Evolutionary conservation across 495 filamentous ascomycete species (phyloP).

Genomic region (Hypoxylon lienhwacheense): DNA sequence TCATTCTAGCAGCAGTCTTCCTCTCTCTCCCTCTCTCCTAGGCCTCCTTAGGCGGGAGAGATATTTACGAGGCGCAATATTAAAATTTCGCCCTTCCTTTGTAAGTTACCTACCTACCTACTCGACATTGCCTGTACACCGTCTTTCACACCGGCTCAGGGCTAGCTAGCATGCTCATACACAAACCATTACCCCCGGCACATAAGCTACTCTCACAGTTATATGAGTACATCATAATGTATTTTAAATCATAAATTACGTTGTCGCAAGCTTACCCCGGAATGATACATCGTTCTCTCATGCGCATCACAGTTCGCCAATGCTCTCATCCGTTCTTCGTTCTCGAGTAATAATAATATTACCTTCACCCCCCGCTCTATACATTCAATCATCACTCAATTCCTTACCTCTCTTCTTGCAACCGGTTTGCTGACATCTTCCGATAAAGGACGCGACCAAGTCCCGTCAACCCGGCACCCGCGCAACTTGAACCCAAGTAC

Average conservation of each 20-base stretch:
- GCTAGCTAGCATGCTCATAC: constrained; percentile 17
- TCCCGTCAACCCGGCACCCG: constrained; percentile 37
- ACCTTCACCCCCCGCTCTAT: constrained; percentile 3
- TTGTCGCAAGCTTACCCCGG: constrained; percentile 36
- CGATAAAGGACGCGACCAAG: constrained; percentile 27
- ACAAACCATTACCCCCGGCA: constrained; percentile 33
- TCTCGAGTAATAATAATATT: constrained; percentile 5
- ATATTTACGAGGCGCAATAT: constrained; percentile 34
- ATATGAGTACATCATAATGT: constrained; percentile 25
- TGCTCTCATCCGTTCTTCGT: constrained; percentile 11
- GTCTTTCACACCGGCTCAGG: constrained; percentile 17
- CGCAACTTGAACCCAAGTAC: constrained; percentile 38
- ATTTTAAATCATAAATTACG: constrained; percentile 33
- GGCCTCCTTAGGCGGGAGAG: constrained; percentile 24
- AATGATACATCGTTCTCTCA: constrained; percentile 19
- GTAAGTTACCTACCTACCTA: constrained; percentile 19
- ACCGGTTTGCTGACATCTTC: constrained; percentile 25
- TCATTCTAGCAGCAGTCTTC: constrained; percentile 22
- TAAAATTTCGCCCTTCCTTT: constrained; percentile 15
- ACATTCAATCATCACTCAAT: constrained; percentile 10
- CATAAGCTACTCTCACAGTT: constrained; percentile 9
- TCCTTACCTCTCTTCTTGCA: constrained; percentile 11
- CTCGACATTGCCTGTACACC: constrained; percentile 28
- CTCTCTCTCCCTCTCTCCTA: constrained; percentile 18
- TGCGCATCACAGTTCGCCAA: constrained; percentile 18